Percentiles rank a stretch among this genome's conserved stretches.
These are phyloP conservation scores for Colletotrichum musae DNA, from an alignment of 2,329 filamentous ascomycete species.

Conservation along the genomic window DNA sequence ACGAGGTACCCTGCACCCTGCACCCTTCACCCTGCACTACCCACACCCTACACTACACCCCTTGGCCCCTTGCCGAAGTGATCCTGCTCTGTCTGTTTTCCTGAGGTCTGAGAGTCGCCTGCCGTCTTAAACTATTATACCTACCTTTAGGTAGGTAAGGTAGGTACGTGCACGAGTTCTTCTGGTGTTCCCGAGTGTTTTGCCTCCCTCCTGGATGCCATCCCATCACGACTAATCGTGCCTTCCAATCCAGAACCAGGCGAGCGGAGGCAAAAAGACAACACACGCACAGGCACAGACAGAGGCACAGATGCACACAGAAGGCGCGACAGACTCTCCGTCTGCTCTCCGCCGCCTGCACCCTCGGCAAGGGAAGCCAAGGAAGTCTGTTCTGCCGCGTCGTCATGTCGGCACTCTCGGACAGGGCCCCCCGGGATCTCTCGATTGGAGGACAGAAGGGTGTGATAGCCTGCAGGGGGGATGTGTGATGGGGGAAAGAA, in stretches of 20 bases:
- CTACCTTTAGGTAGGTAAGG: no score
- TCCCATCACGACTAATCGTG: background rate
- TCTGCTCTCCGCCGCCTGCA: background rate
- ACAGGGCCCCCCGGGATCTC: conserved; percentile 10
- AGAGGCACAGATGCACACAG: conserved; percentile 7
- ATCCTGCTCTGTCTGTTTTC: background rate
- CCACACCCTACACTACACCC: no score
- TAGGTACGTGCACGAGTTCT: background rate
- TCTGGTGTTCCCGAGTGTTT: background rate
- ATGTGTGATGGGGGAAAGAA: background rate
- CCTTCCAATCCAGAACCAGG: conserved; percentile 5
- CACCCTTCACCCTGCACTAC: conserved; percentile 6
- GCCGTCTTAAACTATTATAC: no score
- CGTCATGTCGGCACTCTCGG: conserved; percentile 20
- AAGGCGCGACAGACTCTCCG: conserved; percentile 12
- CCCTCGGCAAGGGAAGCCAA: conserved; percentile 16
- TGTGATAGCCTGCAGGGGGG: background rate
- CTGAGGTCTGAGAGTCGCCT: no score
- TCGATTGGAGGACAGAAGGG: background rate
- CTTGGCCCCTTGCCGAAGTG: conserved; percentile 10
- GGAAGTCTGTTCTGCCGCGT: conserved; percentile 5
- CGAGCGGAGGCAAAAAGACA: background rate
- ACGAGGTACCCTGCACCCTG: no score
- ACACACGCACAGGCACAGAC: conserved; percentile 5
- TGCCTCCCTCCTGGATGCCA: background rate